Evolutionary conservation across 306 rosid genomes (phyloP), one percentile per base, ranked within the genome.

Genomic region (Parietaria judaica): DNA sequence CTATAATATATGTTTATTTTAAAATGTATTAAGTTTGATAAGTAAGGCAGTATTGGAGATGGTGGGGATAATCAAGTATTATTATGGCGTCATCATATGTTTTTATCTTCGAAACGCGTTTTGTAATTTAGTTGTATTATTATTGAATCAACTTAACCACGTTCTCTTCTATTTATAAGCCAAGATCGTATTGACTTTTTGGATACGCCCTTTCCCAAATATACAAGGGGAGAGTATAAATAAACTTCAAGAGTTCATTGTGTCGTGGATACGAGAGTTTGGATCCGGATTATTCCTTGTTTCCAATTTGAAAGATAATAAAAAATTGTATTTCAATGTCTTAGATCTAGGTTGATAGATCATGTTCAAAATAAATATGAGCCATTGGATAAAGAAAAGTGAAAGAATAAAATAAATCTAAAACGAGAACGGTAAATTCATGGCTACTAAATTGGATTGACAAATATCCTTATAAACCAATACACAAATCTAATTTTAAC

Each of bases 41-140:
- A 58, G 54, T 52, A 3, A 14, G 17, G 36, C 59, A 68, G 45
- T 41, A 23, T 0, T 67, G 72, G 45, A 67, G 41, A 59, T 51
- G 72, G 52, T 59, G 17, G 41, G 3, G 61, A 60, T 60, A 45
- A 54, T 52, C 66, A 59, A 50, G 56, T 37, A 39, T 12, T 46
- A 8, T 14, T 39, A 48, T 67, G 31, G 31, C 31, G 31, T 23
- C 31, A 41, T 41, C 13, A 46, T 7, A 43, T 39, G 7, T 55
- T 6, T 39, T 66, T 31, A 36, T 36, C 16, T 17, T 12, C 14
- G 47, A 36, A 45, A 47, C 63, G 35, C 63, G 54, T 15, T 56
- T 56, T 35, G 34, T 3, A 44, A 13, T 15, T 56, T 13, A n/a
- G 9, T n/a, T 34, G 46, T 35, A 55, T 43, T 6, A 11, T 63